These are phyloP conservation scores for Thraustochytrium sp. DNA, from an alignment of 352 stramenopile genomes.

Conservation along the genomic window DNA sequence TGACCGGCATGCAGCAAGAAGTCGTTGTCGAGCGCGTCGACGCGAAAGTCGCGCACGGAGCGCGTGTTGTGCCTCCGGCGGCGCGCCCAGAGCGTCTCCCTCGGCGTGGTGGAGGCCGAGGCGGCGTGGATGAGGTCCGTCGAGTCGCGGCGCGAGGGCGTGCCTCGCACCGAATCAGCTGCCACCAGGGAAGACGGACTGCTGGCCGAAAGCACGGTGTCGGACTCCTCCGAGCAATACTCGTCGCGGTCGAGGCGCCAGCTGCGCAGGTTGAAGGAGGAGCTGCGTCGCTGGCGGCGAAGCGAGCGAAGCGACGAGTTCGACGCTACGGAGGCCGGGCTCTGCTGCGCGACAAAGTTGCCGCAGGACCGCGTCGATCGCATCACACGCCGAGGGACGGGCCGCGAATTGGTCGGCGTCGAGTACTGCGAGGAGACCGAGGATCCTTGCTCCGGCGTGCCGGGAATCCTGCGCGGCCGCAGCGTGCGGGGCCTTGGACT, in stretches of 20 bases:
- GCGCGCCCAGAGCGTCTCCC: not conserved
- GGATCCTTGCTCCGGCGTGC: not conserved
- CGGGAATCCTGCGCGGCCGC: not conserved
- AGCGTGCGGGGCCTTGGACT: not conserved
- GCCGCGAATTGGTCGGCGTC: not conserved
- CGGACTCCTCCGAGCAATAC: not conserved
- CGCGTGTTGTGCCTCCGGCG: not conserved
- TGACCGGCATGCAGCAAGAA: no score
- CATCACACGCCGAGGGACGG: not conserved
- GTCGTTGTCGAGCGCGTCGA: not conserved
- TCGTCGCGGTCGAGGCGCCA: constrained; percentile 25
- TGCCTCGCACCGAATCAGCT: not conserved
- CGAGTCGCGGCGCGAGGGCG: not conserved
- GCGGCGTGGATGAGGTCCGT: no score
- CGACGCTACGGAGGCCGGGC: not conserved
- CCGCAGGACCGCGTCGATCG: not conserved
- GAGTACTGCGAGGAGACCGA: not conserved
- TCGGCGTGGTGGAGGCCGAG: not conserved
- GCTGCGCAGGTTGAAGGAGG: constrained; percentile 14
- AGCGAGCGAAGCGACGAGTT: not conserved
- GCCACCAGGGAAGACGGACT: not conserved
- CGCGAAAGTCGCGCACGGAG: not conserved
- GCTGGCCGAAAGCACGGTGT: not conserved
- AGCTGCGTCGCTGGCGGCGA: not conserved
- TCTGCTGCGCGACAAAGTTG: not conserved